Evolutionary conservation across 768 basidiomycete genomes (phyloP), one percentile per base, ranked within the genome.

Genomic region (Strobilomyces dryophilus): DNA sequence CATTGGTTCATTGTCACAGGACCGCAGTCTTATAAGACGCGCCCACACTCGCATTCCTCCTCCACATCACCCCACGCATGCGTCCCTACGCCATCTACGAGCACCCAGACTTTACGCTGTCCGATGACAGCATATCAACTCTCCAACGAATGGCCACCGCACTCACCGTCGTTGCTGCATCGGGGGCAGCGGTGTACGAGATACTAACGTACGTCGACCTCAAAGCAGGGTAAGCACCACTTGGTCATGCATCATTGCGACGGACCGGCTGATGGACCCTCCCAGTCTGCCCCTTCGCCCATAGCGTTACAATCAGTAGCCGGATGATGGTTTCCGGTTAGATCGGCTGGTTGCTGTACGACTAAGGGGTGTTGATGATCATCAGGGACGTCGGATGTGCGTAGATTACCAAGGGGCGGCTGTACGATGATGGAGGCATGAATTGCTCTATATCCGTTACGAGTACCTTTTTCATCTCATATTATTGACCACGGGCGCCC

Each of bases 81-180:
- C 68, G 68, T 18, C 61, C 68, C 43, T 70, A 70, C 56, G 57
- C 64, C 57, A 66, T 66, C 54, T 68, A 68, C 45, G 67, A 68
- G 35, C 69, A 71, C 55, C 67, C 67, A 35, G 69, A 70, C 2
- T 69, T 68, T 41, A 58, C 69, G 0, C 47, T 71, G 21, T 69
- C 67, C 9, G 17, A 51, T 20, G 67, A 66, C 12, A 59, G 61
- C 20, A 41, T 63, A 46, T 43, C 54, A 29, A 61, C 61, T 1
- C 51, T 70, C 1, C 67, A 52, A 21, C 63, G 60, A 8, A 44
- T 71, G 20, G 68, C 62, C 29, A 53, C 67, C 1, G 49, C 66
- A 2, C 20, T 70, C 35, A 65, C 68, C 15, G 54, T 70, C 47
- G 57, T 70, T 41, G 68, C 68, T 14, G 70, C 68, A 15, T 71